These are phyloP conservation scores for Cercophora samala DNA, from an alignment of 495 filamentous ascomycete genomes.

Conservation along the genomic window DNA sequence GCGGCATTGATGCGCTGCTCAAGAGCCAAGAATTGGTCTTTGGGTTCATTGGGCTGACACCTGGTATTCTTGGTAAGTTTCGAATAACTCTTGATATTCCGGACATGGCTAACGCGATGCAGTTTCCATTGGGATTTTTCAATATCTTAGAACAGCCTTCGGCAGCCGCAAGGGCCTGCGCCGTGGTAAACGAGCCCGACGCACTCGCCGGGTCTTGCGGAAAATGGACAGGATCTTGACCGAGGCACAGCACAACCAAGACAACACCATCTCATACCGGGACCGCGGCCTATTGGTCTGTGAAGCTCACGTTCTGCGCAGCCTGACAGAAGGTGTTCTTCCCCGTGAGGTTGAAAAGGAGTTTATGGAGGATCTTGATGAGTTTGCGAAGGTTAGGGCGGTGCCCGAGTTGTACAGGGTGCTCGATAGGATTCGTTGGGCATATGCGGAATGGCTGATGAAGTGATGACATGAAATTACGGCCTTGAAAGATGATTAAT, in stretches of 20 bases:
- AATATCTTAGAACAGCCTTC: conserved; percentile 66
- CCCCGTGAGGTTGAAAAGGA: conserved; percentile 70
- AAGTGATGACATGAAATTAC: conserved; percentile 24
- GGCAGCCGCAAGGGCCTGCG: conserved; percentile 64
- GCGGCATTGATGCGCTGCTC: conserved; percentile 85
- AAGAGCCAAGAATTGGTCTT: conserved; percentile 98
- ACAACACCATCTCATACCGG: conserved; percentile 74
- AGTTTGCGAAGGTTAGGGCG: conserved; percentile 75
- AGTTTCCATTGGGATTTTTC: conserved; percentile 69
- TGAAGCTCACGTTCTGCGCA: conserved; percentile 76
- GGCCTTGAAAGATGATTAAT: neutral
- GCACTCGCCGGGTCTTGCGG: conserved; percentile 69
- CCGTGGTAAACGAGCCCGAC: conserved; percentile 55
- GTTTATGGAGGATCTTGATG: conserved; percentile 79
- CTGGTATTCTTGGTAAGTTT: conserved; percentile 62
- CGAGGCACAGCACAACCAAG: conserved; percentile 55
- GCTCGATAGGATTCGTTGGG: conserved; percentile 78
- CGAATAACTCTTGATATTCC: neutral
- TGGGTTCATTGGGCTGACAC: conserved; percentile 90
- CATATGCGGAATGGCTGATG: conserved; percentile 78
- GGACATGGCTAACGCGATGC: conserved; percentile 17
- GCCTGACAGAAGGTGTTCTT: conserved; percentile 59
- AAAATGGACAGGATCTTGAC: conserved; percentile 82
- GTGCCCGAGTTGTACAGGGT: conserved; percentile 70
- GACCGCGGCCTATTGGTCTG: conserved; percentile 87